Conservation (phyloP, 371 early-diverging fungal species). For the Saksenaea vasiformis region DNA sequence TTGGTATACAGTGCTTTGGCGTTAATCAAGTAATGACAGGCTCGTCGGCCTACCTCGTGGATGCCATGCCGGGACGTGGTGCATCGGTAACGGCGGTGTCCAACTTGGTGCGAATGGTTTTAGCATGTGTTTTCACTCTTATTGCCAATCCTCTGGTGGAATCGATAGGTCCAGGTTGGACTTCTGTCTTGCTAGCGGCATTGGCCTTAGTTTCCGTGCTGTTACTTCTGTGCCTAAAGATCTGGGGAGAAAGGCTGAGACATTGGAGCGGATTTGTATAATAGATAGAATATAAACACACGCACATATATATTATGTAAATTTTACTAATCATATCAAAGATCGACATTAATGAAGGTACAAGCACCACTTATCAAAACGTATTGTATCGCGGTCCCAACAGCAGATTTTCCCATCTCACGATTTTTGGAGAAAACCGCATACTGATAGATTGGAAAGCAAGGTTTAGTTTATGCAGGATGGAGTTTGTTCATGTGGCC, state of each 20-base stretch:
- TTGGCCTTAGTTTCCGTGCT: slow-evolving; percentile 10
- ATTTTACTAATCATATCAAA: too few species aligned
- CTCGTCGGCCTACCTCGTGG: slow-evolving; percentile 37
- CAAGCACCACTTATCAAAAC: too few species aligned
- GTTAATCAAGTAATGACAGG: slow-evolving; percentile 41
- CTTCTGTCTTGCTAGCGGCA: slow-evolving; percentile 12
- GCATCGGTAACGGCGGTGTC: slow-evolving; percentile 39
- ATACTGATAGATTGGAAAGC: too few species aligned
- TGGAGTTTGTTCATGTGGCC: too few species aligned
- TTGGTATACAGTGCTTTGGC: slow-evolving; percentile 49
- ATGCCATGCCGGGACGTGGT: slow-evolving; percentile 45
- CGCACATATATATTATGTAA: neutral
- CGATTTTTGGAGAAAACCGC: too few species aligned
- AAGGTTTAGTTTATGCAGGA: too few species aligned
- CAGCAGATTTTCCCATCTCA: too few species aligned
- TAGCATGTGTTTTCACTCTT: slow-evolving; percentile 34
- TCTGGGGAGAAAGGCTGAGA: slow-evolving; percentile 16
- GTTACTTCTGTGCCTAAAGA: slow-evolving; percentile 10
- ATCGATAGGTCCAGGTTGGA: slow-evolving; percentile 21
- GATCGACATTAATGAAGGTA: too few species aligned
- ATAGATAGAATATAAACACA: neutral
- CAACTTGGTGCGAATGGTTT: slow-evolving; percentile 34
- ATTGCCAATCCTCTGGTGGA: slow-evolving; percentile 16
- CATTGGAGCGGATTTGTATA: slow-evolving; percentile 9
- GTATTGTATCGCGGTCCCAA: too few species aligned